phyloP scores from a whole-genome alignment of 2,329 filamentous ascomycete species.

The Monilinia aucupariae region DNA sequence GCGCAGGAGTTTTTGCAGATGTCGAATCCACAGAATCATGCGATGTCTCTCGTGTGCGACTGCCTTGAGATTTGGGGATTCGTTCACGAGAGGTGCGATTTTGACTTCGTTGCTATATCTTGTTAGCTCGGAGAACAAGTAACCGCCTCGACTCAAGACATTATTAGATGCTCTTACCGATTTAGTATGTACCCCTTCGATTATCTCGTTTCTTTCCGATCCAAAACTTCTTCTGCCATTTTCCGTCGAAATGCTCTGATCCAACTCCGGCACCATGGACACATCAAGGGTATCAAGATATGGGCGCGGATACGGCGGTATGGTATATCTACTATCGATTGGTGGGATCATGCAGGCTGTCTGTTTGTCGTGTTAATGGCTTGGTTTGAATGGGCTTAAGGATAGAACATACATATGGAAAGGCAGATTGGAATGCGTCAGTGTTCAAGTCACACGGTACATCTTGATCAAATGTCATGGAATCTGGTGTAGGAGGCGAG shows the following conservation, averaged over 20 bases:
- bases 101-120: constrained; percentile 8
- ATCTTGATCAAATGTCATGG: constrained; percentile 12
- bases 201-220: constrained; percentile 9
- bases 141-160: background rate
- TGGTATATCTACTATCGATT: constrained; percentile 4
- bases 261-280: constrained; percentile 3
- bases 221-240: background rate
- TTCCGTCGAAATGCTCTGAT: constrained; percentile 9
- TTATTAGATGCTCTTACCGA: background rate
- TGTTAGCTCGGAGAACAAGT: background rate
- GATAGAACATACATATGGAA: constrained; percentile 12
- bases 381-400: background rate
- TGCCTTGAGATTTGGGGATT: constrained; percentile 7
- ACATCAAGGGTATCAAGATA: constrained; percentile 8
- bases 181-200: background rate
- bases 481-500: constrained; percentile 6
- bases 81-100: constrained; percentile 5
- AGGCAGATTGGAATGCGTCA: constrained; percentile 2
- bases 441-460: constrained; percentile 8
- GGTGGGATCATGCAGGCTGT: constrained; percentile 4
- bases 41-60: constrained; percentile 17
- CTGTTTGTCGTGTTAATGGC: background rate
- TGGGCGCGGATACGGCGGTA: constrained; percentile 12
- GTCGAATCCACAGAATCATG: constrained; percentile 16
- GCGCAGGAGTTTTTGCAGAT: constrained; percentile 14